Base-by-base conservation (phyloP, 805 yeast species). In the Sugiyamaella qingdaonensis region DNA sequence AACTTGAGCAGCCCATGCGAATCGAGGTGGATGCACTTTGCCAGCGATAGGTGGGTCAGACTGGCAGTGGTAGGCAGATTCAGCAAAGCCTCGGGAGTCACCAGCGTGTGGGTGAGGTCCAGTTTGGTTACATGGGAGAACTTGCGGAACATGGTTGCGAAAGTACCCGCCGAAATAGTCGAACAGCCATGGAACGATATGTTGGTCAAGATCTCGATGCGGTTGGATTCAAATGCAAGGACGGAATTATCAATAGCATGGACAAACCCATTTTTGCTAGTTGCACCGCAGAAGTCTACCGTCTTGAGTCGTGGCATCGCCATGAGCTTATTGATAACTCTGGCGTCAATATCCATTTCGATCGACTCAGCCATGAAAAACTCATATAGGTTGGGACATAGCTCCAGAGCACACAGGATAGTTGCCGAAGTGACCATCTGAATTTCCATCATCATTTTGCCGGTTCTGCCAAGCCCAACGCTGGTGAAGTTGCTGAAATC, bases 401-500 rank as follows among this genome's bases (percentile, higher is more conserved):
- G 67, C 48, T 69, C 64, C 29, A 90, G 73, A 53, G 88, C 87
- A 19, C 79, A 73, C 45, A 79, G 68, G 21, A 90, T 81, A 2
- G 96, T 90, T 27, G 73, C 71, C 39, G 84, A 75, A 0, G 96
- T 90, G 39, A 90, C 88, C 87, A 88, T 87, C 68, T 90, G 95
- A 61, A 90, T 90, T 68, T 87, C 95, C 68, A 81, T 84, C 70
- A 87, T 91, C 96, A 90, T 90, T 60, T 85, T 78, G 10, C 87
- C 88, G 0, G 97, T 86, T 58, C 97, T 75, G 1, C 97, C 97
- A 46, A 90, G 75, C 0, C 97, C 97, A 47, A 91, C 83, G 0
- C 92, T 84, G 1, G 97, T 89, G 68, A 90, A 85, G 60, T 87
- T 92, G 63, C 87, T 86, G 62, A 90, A 91, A 71, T 90, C 97